Base-by-base conservation (phyloP, 495 filamentous ascomycete species). In the Pseudomonodictys pantanalensis region DNA sequence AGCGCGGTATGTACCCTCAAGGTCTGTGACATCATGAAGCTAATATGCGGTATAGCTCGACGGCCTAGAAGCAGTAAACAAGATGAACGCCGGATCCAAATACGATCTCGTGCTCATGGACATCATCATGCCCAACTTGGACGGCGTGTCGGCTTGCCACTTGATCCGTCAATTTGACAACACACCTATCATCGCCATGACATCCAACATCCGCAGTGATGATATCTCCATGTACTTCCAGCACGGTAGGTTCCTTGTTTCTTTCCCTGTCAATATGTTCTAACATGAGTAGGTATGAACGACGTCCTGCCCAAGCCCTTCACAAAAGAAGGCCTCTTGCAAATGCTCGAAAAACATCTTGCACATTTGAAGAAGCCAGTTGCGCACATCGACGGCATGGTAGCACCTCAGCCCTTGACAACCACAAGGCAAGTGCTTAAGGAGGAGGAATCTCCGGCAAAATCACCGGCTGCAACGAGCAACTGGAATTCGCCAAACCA, bases 101-200 rank as follows among this genome's bases (percentile, higher is more conserved):
- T 97, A 95, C 72, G 92, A 97, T 69, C 74, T 98, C 38, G 90
- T 98, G 42, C 81, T 97, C 41, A 98, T 98, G 93, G 95, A 97
- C 75, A 97, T 98, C 65, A 95, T 97, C 58, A 97, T 98, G 92
- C 93, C 93, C 15, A 86, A 92, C 67, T 78, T 98, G 17, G 93
- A 97, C 69, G 93, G 93, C 47, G 91, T 97, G 26, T 95, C 91
- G 9, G 93, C 93, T 23, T 96, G 91, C 45, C 89, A 91, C 68
- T 84, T 95, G 56, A 96, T 98, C 61, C 87, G 95, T 53, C 89
- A 96, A 71, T 89, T 92, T 64, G 85, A 92, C 62, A 80, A 77
- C 23, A 79, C 83, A 17, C 93, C 93, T 12, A 93, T 97, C 66
- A 90, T 98, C 58, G 95, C 93, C 48, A 97, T 98, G 93, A 97